Base-by-base conservation (phyloP, 768 basidiomycete genomes). In the Trichaptum fuscoviolaceum region DNA sequence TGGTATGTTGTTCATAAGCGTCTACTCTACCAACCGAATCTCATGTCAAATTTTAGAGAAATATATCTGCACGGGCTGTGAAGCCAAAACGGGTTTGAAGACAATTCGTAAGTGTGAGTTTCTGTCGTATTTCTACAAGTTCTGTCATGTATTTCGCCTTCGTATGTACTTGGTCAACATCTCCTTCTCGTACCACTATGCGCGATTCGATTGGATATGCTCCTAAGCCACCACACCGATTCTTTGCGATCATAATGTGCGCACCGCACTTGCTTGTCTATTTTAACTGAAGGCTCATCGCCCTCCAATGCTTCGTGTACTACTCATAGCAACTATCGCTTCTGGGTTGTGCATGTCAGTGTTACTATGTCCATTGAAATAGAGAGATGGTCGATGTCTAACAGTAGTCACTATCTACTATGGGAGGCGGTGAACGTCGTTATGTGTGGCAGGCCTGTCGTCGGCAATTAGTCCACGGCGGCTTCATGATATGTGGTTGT, bases 91-190 rank as follows among this genome's bases (percentile, higher is more conserved):
- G 68, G 87, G 88, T 68, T 83, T 81, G 69, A 82, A 80, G 76
- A 87, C 86, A 78, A 84, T 87, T 77, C 87, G 92, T 93, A 90
- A 93, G 92, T 93, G 73, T 80, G 18, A 64, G 20, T 66, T 58
- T 64, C 25, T 64, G 17, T 65, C 35, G 36, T 65, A n/a, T 64
- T 35, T 35, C 62, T 71, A 71, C 71, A 77, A 78, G 60, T 62
- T 65, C 69, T 64, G 66, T 59, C 66, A 67, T 75, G 72, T 77
- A 71, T 71, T 75, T 75, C 76, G 73, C 67, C 72, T 24, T 64
- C 58, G n/a, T 36, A 67, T 70, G 70, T 72, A 70, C 58, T 52
- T 63, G 63, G 63, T 34, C 62, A 24, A 30, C 25, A 24, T 27
- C 62, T 23, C n/a, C 57, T 58, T 62, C 15, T 63, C 57, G 35